phyloP scores from a whole-genome alignment of 345 rosid genomes.

The Pistacia vera region DNA sequence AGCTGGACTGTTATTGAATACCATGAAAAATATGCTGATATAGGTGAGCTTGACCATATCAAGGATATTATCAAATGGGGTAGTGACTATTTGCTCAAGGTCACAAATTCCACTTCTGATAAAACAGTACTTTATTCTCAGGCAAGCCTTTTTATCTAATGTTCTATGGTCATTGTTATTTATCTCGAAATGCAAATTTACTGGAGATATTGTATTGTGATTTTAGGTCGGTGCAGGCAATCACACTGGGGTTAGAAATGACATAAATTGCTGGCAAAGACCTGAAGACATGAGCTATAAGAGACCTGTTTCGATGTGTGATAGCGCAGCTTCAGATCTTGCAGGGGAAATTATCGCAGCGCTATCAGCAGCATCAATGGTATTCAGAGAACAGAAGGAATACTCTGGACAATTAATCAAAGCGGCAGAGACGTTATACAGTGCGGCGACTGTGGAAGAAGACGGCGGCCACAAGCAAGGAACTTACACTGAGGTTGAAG shows the following conservation, averaged over 20 bases:
- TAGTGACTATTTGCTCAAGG: conserved; percentile 57
- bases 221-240: conserved; percentile 51
- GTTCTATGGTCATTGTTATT: not conserved
- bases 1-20: conserved; percentile 73
- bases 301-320: conserved; percentile 49
- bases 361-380: conserved; percentile 60
- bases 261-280: conserved; percentile 64
- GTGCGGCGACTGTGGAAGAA: conserved; percentile 29
- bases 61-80: conserved; percentile 68
- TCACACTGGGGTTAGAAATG: conserved; percentile 29
- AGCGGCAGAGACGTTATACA: conserved; percentile 42
- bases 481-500: conserved; percentile 35
- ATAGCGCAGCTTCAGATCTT: conserved; percentile 46
- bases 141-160: conserved; percentile 33
- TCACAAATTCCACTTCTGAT: conserved; percentile 31
- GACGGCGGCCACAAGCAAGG: conserved; percentile 19
- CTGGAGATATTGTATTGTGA: not conserved
- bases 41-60: conserved; percentile 60
- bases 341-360: conserved; percentile 63
- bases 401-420: conserved; percentile 35
- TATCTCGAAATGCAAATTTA: conserved; percentile 1
- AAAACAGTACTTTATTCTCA: conserved; percentile 48
- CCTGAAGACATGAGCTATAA: conserved; percentile 64
- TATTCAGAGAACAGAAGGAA: conserved; percentile 41
- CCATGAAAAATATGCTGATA: conserved; percentile 48